Evolutionary conservation across 2,329 filamentous ascomycete genomes (phyloP), one percentile per base, ranked within the genome.

Genomic region (Pochonia chlamydosporia): DNA sequence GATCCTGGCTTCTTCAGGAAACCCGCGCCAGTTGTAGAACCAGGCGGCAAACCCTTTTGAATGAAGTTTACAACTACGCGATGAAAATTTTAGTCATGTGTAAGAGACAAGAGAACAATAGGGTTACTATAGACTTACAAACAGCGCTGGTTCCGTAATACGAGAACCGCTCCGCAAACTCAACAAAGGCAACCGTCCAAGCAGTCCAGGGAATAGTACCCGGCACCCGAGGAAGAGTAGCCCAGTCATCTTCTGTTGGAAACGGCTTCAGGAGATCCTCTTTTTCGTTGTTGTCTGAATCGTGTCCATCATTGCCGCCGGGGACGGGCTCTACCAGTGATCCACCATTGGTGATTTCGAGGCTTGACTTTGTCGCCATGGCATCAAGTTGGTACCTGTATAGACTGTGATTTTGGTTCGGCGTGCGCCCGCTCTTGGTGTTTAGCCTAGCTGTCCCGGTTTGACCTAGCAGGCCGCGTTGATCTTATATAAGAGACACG

Each of bases 161-260:
- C 3, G 80, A 83, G 63, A 87, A 87, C 28, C 85, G 79, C 64
- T 89, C 85, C 63, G 82, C 86, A 24, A 87, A 61, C 62, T 87
- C 84, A 37, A 87, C 73, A 49, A 87, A 80, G 2, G 79, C 81
- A 51, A 87, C 76, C 25, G 78, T 81, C 58, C 78, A 85, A 9
- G 81, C 69, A 30, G 71, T 74, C 66, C 74, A 73, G 1, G 80
- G 81, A 21, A 87, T 76, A 55, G 71, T 72, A 54, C 75, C 78
- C 9, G 78, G 65, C 1, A 82, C 71, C 52, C 78, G 76, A 24
- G 71, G 72, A 14, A 83, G 67, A 1, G 72, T 76, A 9, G 51
- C 55, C 41, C 80, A 51, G 36, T 83, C 78, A 51, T 60, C 54
- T 6, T 50, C 39, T 3, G 57, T 63, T 11, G 60, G 57, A 6